Conservation (phyloP, 1,284 basidiomycete genomes). For the Psilocybe mexicana region DNA sequence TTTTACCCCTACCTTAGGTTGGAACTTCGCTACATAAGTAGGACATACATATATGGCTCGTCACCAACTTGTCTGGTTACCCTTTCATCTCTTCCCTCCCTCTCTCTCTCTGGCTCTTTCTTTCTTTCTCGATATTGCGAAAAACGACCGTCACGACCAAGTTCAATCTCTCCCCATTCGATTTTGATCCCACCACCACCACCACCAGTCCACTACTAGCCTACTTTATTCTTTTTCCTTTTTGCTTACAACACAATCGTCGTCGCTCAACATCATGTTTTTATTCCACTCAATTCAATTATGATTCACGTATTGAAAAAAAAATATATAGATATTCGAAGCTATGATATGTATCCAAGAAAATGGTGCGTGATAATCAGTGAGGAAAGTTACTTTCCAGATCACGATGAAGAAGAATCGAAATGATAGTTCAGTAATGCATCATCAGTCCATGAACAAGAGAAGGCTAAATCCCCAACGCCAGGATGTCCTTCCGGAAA, state of each 20-base stretch:
- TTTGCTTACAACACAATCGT: constrained; percentile 39
- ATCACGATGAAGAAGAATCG: neutral
- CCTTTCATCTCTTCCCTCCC: constrained; percentile 7
- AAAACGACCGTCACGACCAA: constrained; percentile 22
- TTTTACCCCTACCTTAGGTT: constrained; percentile 16
- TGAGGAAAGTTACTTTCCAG: neutral
- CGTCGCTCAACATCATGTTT: constrained; percentile 50
- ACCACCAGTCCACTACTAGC: constrained; percentile 36
- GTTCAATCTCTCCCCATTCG: constrained; percentile 18
- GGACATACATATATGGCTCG: constrained; percentile 14
- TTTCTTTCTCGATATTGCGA: constrained; percentile 1
- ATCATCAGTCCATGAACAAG: constrained; percentile 14
- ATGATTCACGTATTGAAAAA: constrained; percentile 25
- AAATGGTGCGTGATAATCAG: neutral
- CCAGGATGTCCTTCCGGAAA: constrained; percentile 59
- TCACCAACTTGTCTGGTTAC: constrained; percentile 3
- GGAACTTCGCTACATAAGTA: constrained; percentile 20
- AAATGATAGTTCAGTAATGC: neutral
- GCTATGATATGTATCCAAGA: neutral
- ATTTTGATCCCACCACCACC: constrained; percentile 38
- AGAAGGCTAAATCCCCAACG: constrained; percentile 44
- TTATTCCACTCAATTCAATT: constrained; percentile 48
- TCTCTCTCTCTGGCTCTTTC: constrained; percentile 5
- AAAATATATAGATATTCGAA: neutral
- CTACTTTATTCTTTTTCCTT: constrained; percentile 43